A percentile compares a stretch with the other conserved stretches of the same genome.
Evolutionary conservation across 768 basidiomycete species (phyloP).

Genomic region (Lactarius sanguifluus): DNA sequence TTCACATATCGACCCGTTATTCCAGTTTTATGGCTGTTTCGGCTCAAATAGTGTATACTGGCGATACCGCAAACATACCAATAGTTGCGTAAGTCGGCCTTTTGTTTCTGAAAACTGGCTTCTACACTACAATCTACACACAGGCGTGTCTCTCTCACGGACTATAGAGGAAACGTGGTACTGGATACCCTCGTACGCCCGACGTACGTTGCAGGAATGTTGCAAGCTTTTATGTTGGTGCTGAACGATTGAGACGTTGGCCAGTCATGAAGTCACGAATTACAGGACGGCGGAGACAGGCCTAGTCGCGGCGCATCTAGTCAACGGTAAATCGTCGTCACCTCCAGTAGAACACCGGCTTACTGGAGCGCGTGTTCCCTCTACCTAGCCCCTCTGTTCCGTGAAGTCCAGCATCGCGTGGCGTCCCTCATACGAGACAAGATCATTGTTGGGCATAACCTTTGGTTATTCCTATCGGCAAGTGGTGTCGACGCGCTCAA

Average conservation of each 20-base stretch:
- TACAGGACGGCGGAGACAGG: conserved; percentile 50
- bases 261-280: conserved; percentile 49
- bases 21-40: conserved; percentile 48
- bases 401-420: conserved; percentile 47
- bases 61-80: conserved; percentile 42
- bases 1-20: conserved; percentile 16
- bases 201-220: conserved; percentile 39
- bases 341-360: not conserved
- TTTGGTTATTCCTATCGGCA: conserved; percentile 57
- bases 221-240: not conserved
- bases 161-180: conserved; percentile 47
- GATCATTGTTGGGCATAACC: conserved; percentile 54
- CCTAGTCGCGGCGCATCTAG: conserved; percentile 42
- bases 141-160: conserved; percentile 52
- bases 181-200: conserved; percentile 55
- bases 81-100: conserved; percentile 51
- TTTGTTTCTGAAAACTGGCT: not conserved
- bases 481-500: conserved; percentile 27
- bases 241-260: not conserved
- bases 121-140: not conserved
- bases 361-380: not conserved
- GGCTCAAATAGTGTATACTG: conserved; percentile 46
- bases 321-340: conserved; percentile 37
- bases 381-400: conserved; percentile 48
- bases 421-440: conserved; percentile 45